Base-by-base conservation (phyloP, 2,329 filamentous ascomycete species). In the Colletotrichum godetiae region DNA sequence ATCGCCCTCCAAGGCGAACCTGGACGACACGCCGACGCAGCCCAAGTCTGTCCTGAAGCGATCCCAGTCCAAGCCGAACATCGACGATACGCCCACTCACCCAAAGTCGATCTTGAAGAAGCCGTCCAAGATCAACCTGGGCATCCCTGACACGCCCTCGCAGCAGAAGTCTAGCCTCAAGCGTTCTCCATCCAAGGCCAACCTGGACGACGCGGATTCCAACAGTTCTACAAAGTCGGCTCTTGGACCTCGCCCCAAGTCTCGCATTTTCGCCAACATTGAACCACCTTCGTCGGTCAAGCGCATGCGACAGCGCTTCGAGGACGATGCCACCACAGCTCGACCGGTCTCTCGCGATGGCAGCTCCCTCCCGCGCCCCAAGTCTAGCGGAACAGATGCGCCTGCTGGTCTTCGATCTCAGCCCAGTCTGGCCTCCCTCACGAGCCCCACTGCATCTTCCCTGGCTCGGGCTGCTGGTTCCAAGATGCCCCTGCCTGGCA, bases 381-480 rank as follows among this genome's bases (percentile, higher is more conserved):
- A 88, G 77, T 82, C 84, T 77, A 81, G 81, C 77, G 76, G 84
- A 81, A 78, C 83, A 81, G 78, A 86, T 75, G 75, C 78, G 42
- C 31, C 76, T 61, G 77, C 72, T 53, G 78, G 79, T 19, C 78
- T 87, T 27, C 86, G 85, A 31, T 82, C 87, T 0, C 84, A 87
- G 67, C 83, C 88, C 10, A 86, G 88, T 74, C 82, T 86, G 73
- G 85, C 86, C 74, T 91, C 86, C 72, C 85, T 96, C 35, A 89
- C 92, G 81, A 97, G 94, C 6, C 95, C 95, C 0, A 97, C 94
- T 10, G 95, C 94, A 80, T 86, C 94, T 8, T 94, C 93, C 1
- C 81, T 94, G 64, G 90, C 91, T 42, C 91, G 92, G 56, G 84
- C 88, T 59, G 83, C 87, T 67, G 91, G 86, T 76, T 83, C 84